Evolutionary conservation across 2,329 filamentous ascomycete genomes (phyloP), one percentile per base, ranked within the genome.

Genomic region (Trichoderma sp.): DNA sequence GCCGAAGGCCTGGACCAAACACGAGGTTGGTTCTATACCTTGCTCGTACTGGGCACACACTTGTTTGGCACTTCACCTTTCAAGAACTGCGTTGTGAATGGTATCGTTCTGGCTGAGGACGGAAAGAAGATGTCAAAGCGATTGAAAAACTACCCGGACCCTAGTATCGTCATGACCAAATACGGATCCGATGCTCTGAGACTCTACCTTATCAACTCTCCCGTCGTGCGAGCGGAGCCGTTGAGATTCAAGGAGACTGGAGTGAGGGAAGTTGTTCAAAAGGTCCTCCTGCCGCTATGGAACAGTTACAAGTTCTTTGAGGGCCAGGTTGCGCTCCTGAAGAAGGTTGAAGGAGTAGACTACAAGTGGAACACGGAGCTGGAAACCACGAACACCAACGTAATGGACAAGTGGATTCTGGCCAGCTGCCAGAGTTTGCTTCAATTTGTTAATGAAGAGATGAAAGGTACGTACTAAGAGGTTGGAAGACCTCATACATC

Each of bases 91-190:
- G 93, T 98, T n/a, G 94, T 97, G 74, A 98, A 97, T 79, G 95
- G 95, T 64, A 96, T 97, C 74, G 94, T 98, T 5, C 87, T 98
- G 53, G 95, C 95, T 1, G 94, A 97, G 80, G 94, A 97, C 78
- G 95, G 95, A 71, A 98, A 97, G 86, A 98, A 98, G 86, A 98
- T 98, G 95, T 97, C 94, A 7, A 98, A 98, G 83, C 90, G 95
- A 69, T 86, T 97, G 72, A 97, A 98, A 85, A 98, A 98, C 82
- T 98, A 97, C 81, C 95, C 95, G 0, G 94, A 97, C 78, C 95
- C 95, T 12, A 85, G 85, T 71, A 84, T 94, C 66, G 89, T 98
- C 75, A 96, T 98, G 87, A 84, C 92, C 72, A 92, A 92, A 78
- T 97, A 97, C 80, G 95, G 95, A 24, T 95, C 94, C 2, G 95